Evolutionary conservation across 805 yeast genomes (phyloP), one percentile per base, ranked within the genome.

Genomic region (Maudiozyma serrabonitensis): DNA sequence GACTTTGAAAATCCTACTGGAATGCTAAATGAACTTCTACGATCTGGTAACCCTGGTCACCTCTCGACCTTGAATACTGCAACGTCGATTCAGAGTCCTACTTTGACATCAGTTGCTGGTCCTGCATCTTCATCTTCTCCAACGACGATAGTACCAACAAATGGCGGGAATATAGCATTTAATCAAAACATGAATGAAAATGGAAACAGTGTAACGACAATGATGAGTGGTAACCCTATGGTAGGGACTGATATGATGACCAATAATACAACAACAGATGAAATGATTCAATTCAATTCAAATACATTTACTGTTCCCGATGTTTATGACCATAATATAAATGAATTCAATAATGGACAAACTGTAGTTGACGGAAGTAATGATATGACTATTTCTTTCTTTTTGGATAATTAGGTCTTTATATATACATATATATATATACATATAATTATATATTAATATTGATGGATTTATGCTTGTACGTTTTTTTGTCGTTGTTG

Each of bases 1-100:
- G 62, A 60, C 46, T 55, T 60, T 41, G 63, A 56, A 21, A 57
- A 58, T 46, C 53, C 59, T n/a, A 52, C 48, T 23, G 48, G 55
- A 3, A 53, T 57, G 37, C 47, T 56, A 16, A 52, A 52, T 31
- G 57, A 57, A 12, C 55, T 51, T 35, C 35, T 49, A 21, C 50
- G 31, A 8, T 12, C 23, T 19, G 12, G 18, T n/a, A 34, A 23
- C 15, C 13, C 11, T 12, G 42, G 19, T 16, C 18, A 44, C 26
- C 18, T 28, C 26, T 21, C 28, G 32, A 21, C 18, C 6, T 7
- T 11, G 7, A 35, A 37, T n/a, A n/a, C 13, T 4, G 23, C 16
- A 8, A 15, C 15, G 9, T 11, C 15, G 18, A 40, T 28, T 19
- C 48, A 48, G 16, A 46, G 45, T 41, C 48, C 51, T 12, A 37